These are phyloP conservation scores for Zoysia matrella DNA, from an alignment of 202 grass and related monocot species.

Conservation along the genomic window DNA sequence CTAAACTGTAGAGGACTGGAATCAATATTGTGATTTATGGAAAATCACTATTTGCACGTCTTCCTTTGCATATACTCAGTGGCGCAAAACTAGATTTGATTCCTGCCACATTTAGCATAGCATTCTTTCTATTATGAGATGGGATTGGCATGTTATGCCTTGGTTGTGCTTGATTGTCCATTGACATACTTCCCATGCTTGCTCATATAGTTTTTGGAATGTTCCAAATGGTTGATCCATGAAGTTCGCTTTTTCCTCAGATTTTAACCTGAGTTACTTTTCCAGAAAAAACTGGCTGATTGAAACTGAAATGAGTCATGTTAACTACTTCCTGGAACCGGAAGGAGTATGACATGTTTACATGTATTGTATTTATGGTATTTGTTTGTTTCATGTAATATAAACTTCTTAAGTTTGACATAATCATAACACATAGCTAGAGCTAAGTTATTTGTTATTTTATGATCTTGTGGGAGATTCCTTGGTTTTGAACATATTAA, in stretches of 20 bases:
- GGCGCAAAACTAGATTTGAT: conserved; percentile 3
- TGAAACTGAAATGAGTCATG: conserved; percentile 12
- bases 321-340: not conserved
- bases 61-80: conserved; percentile 30
- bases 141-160: conserved; percentile 14
- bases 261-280: not conserved
- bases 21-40: conserved; percentile 34
- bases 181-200: conserved; percentile 8
- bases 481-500: conserved; percentile 19
- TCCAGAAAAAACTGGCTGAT: conserved; percentile 19
- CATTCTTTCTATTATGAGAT: conserved; percentile 35
- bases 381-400: conserved; percentile 1
- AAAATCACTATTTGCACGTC: conserved; percentile 28
- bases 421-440: not conserved
- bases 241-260: not conserved
- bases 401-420: not conserved
- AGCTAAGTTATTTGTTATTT: conserved; percentile 17
- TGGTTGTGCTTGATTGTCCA: conserved; percentile 29
- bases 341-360: not conserved
- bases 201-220: conserved; percentile 12
- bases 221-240: conserved; percentile 15
- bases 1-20: not conserved
- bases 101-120: conserved; percentile 20
- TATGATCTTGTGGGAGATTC: not conserved
- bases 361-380: not conserved